Percentiles rank a stretch among this genome's conserved stretches.
phyloP scores from a whole-genome alignment of 179 eudicot species.

The Spinacia oleracea region DNA sequence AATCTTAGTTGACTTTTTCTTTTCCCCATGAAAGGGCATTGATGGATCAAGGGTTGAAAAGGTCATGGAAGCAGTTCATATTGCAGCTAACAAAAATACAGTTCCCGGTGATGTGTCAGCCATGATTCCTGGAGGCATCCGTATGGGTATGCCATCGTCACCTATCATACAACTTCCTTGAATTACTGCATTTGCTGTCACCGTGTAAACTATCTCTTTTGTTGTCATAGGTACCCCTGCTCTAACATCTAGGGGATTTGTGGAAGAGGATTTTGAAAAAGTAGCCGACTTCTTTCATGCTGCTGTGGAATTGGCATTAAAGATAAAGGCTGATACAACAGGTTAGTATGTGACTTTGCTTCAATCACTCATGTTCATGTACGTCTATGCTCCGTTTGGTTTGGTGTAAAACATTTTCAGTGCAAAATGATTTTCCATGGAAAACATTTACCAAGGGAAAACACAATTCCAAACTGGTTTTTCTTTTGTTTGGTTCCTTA shows the following conservation, averaged over 20 bases:
- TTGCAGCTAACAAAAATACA: constrained; percentile 95
- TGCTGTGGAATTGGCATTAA: constrained; percentile 78
- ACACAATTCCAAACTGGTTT: too few relatives aligned
- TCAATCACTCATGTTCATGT: neutral
- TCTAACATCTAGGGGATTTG: constrained; percentile 87
- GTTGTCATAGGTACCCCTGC: constrained; percentile 79
- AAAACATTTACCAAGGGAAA: too few relatives aligned
- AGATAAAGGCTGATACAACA: constrained; percentile 64
- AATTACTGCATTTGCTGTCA: neutral
- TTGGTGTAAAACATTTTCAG: too few relatives aligned
- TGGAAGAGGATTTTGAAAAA: constrained; percentile 85
- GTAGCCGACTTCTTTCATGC: constrained; percentile 84
- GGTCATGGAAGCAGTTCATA: constrained; percentile 91
- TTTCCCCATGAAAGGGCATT: constrained; percentile 53
- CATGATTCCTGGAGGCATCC: constrained; percentile 98
- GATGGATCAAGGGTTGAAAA: constrained; percentile 98
- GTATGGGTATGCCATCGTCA: constrained; percentile 68
- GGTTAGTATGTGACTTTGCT: constrained; percentile 37
- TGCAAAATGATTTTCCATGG: too few relatives aligned
- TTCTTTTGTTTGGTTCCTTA: too few relatives aligned
- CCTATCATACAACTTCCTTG: neutral
- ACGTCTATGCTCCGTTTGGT: too few relatives aligned
- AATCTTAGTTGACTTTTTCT: neutral
- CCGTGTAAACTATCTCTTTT: neutral
- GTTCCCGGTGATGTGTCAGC: constrained; percentile 99